Conservation (phyloP, 2,329 filamentous ascomycete genomes). For the Coniella lustricola region DNA sequence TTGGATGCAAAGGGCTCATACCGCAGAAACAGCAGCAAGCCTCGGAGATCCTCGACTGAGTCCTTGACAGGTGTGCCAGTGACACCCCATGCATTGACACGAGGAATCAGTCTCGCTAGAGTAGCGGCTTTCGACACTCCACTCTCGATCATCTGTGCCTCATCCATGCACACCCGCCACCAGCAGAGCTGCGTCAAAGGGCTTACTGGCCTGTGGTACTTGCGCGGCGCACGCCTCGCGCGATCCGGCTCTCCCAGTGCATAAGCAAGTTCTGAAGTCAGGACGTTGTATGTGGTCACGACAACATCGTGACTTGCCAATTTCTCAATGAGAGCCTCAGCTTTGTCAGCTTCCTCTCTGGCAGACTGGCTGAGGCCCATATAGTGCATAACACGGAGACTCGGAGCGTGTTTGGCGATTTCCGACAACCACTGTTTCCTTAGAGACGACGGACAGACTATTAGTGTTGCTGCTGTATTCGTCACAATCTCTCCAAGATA, state of each 20-base stretch:
- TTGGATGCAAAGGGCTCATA: conserved; percentile 69
- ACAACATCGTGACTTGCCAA: conserved; percentile 51
- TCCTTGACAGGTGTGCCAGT: conserved; percentile 86
- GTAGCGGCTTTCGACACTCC: conserved; percentile 77
- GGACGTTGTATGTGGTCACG: conserved; percentile 59
- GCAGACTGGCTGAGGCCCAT: conserved; percentile 33
- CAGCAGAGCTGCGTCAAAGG: conserved; percentile 75
- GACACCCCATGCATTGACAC: conserved; percentile 84
- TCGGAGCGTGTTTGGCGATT: conserved; percentile 50
- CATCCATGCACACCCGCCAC: conserved; percentile 78
- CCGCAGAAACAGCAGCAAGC: conserved; percentile 72
- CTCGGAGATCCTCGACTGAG: conserved; percentile 58
- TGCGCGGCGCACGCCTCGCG: conserved; percentile 55
- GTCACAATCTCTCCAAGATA: conserved; percentile 37
- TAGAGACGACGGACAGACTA: conserved; percentile 52
- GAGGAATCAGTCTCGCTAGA: conserved; percentile 72
- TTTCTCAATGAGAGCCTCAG: conserved; percentile 33
- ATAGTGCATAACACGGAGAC: conserved; percentile 50
- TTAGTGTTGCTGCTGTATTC: conserved; percentile 50
- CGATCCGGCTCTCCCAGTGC: conserved; percentile 64
- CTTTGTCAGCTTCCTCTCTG: conserved; percentile 31
- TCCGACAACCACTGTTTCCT: conserved; percentile 57
- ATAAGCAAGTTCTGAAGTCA: conserved; percentile 77
- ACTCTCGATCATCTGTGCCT: conserved; percentile 89
- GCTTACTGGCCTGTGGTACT: conserved; percentile 60